Base-by-base conservation (phyloP, 495 filamentous ascomycete species). In the Cudoniella acicularis region DNA sequence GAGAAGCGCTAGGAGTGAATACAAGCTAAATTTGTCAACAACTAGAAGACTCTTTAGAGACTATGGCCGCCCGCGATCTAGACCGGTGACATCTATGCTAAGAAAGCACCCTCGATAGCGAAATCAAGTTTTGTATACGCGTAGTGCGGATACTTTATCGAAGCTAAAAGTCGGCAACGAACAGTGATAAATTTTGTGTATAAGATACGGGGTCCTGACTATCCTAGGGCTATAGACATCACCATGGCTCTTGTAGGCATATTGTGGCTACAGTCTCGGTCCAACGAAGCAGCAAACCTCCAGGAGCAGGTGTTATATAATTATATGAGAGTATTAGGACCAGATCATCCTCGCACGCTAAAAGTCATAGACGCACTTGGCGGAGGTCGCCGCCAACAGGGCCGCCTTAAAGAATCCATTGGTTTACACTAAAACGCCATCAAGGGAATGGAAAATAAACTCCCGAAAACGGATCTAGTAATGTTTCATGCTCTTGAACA, bases 281-380 rank as follows among this genome's bases (percentile, higher is more conserved):
- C 4, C 13, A 36, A 36, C 6, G 13, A 36, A 13, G 30, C 30
- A 36, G 13, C 30, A 13, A 13, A 36, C 13, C 13, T 36, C 6
- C 30, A 36, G 13, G 13, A 36, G 13, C 30, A 36, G 13, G 30
- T 36, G 6, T 13, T 36, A 6, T 6, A 72, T 1, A 49, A 60
- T 13, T 69, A 67, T 43, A 30, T 54, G 18, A 63, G 54, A 2
- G 56, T 52, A 2, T 57, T 70, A 0, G 51, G 57, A 18, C 36
- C 49, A 20, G 50, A 60, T 54, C 57, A 59, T 25, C 57, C 48
- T 11, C 16, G 17, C 25, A 59, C 57, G 1, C 49, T 59, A n/a
- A 52, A 52, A 18, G 49, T 54, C 11, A 53, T 54, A 40, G 49
- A 59, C 36, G 25, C 40, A 1, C 25, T 59, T 10, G 57, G 49